Evolutionary conservation across 2,329 filamentous ascomycete genomes (phyloP).

Genomic region (Penicillium glabrum): DNA sequence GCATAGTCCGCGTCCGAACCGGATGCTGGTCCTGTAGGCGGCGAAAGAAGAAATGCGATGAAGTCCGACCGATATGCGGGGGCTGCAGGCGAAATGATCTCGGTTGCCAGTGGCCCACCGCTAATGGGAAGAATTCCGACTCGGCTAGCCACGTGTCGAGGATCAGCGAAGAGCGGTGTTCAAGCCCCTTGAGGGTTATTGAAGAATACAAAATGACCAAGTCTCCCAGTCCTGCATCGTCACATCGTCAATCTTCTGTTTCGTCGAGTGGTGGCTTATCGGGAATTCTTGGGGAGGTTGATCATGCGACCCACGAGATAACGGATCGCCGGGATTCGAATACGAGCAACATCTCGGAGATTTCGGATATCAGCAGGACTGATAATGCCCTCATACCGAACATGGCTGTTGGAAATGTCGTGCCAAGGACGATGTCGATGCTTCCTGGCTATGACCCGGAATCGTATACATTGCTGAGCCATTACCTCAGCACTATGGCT

Average conservation of each 20-base stretch:
- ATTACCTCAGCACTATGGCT: conserved; percentile 47
- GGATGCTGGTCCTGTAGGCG: conserved; percentile 34
- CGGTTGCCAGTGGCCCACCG: conserved; percentile 26
- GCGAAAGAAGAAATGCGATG: conserved; percentile 38
- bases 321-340: background rate
- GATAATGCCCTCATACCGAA: conserved; percentile 2
- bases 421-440: conserved; percentile 29
- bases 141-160: background rate
- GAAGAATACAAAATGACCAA: conserved; percentile 7
- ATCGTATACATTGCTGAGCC: conserved; percentile 43
- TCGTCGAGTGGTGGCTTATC: conserved; percentile 16
- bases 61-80: conserved; percentile 34
- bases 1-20: conserved; percentile 32
- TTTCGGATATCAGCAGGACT: background rate
- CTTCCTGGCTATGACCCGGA: conserved; percentile 30
- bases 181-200: conserved; percentile 5
- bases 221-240: conserved; percentile 11
- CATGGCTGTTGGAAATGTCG: conserved; percentile 16
- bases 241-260: conserved; percentile 16
- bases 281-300: conserved; percentile 1
- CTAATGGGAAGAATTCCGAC: conserved; percentile 14
- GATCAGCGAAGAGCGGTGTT: background rate
- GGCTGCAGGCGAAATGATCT: conserved; percentile 32
- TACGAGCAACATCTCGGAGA: background rate
- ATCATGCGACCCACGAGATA: background rate